These are phyloP conservation scores for Chlorella sp. DNA, from an alignment of 139 green algal genomes.

Conservation along the genomic window DNA sequence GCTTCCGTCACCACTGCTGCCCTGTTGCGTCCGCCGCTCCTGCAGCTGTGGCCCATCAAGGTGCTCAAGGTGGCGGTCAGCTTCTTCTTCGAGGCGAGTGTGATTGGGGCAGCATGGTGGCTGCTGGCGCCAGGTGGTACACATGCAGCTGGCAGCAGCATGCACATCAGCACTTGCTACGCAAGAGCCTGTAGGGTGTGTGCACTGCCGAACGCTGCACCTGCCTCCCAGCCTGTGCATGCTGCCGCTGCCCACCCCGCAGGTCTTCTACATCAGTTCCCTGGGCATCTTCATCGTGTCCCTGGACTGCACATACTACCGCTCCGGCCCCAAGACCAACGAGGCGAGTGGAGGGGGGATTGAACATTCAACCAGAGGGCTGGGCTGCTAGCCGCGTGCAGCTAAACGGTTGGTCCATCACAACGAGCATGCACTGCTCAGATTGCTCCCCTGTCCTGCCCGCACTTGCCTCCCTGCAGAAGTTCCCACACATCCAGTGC, in stretches of 20 bases:
- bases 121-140: no score
- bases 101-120: no score
- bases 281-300: slow-evolving; percentile 20
- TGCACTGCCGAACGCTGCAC: no score
- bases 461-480: not conserved
- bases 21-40: not conserved
- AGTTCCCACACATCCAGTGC: slow-evolving; percentile 37
- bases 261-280: slow-evolving; percentile 17
- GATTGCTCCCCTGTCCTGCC: not conserved
- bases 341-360: not conserved
- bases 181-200: no score
- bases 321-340: not conserved
- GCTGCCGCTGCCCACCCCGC: not conserved
- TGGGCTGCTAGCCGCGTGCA: no score
- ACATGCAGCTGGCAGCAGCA: no score
- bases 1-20: no score
- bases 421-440: no score
- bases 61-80: slow-evolving; percentile 16
- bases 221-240: not conserved
- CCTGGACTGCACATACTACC: slow-evolving; percentile 28
- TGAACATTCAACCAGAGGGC: no score
- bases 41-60: slow-evolving; percentile 24
- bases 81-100: slow-evolving; percentile 18
- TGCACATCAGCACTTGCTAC: no score
- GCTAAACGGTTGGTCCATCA: no score